Base-by-base conservation (phyloP, 2,329 filamentous ascomycete genomes). In the Sclerotinia subarctica region DNA sequence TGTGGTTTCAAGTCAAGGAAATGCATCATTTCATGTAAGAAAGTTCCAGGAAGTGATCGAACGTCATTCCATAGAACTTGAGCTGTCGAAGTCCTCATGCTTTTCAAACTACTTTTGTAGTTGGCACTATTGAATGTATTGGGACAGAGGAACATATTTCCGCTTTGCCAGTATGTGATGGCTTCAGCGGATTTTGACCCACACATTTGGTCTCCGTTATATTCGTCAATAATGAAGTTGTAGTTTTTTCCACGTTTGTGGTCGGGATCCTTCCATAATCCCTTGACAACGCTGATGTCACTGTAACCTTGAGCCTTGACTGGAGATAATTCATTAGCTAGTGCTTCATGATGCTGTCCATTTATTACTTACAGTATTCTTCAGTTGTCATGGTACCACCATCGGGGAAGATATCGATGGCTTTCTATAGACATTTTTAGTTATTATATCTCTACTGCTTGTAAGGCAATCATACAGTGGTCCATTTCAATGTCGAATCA, bases 201-300 rank as follows among this genome's bases (percentile, higher is more conserved):
- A 46, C 63, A 65, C 63, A 65, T 65, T 35, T n/a, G 13, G 35
- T 52, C 42, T 56, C 63, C 63, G 15, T 57, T 46, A 15, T 65
- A 65, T 47, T 65, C 63, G 54, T 65, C 63, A n/a, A 65, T 57
- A 19, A 65, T 57, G 42, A 57, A 65, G 11, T 65, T 65, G 38
- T 24, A 57, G 17, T 57, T 46, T 3, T 65, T 65, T 2, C 42
- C 24, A 24, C 63, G 63, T 46, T 65, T 49, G 52, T 65, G 51
- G 42, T 65, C 52, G 13, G 52, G 52, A 38, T 65, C 52, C 26
- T 65, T 65, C 63, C 52, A 65, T 49, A 65, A 21, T 10, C 63
- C 52, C 35, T 49, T 65, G 15, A 65, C 51, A 29, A 65, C 13
- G 13, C 21, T 46, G 21, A 29, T 42, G 24, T 65, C 38, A 6